Evolutionary conservation across 192 early-diverging fungal species (phyloP).

Genomic region (Podila epicladia): DNA sequence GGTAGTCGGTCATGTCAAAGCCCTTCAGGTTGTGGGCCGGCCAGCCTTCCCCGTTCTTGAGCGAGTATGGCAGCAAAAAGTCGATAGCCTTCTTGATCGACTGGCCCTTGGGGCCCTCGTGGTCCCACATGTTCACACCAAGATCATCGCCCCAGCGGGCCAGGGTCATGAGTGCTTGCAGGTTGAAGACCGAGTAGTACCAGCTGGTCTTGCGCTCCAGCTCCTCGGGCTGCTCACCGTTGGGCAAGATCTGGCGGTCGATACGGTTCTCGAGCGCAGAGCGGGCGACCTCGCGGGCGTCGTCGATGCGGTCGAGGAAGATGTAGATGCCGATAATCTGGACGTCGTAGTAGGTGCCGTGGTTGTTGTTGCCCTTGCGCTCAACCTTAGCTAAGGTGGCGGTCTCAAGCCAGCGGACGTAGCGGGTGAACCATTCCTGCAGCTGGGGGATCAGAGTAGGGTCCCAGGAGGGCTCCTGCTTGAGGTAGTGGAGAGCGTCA

Average conservation of each 20-base stretch:
- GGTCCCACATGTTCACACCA: constrained; percentile 52
- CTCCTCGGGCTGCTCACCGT: constrained; percentile 57
- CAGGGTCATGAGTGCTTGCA: constrained; percentile 56
- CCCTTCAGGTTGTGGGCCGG: constrained; percentile 52
- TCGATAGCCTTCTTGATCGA: constrained; percentile 60
- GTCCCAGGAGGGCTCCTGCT: constrained; percentile 43
- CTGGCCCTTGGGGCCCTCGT: constrained; percentile 54
- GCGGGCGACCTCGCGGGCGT: constrained; percentile 31
- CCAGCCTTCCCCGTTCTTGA: constrained; percentile 58
- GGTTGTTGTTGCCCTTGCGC: constrained; percentile 57
- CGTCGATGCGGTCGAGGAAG: constrained; percentile 51
- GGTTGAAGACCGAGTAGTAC: constrained; percentile 62
- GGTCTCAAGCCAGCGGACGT: constrained; percentile 50
- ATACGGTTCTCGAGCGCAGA: constrained; percentile 53
- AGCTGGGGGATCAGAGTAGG: constrained; percentile 34
- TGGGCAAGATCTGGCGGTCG: constrained; percentile 36
- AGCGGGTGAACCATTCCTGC: constrained; percentile 50
- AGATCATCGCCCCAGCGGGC: constrained; percentile 50
- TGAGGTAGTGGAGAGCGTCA: constrained; percentile 50
- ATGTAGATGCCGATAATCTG: constrained; percentile 57
- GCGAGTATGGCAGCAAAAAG: constrained; percentile 59
- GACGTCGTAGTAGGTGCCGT: constrained; percentile 67
- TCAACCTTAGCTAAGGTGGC: constrained; percentile 40
- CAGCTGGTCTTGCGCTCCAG: constrained; percentile 55
- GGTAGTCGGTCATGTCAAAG: constrained; percentile 53